Evolutionary conservation across 495 filamentous ascomycete genomes (phyloP).

Genomic region (Xanthoparmelia taractica): DNA sequence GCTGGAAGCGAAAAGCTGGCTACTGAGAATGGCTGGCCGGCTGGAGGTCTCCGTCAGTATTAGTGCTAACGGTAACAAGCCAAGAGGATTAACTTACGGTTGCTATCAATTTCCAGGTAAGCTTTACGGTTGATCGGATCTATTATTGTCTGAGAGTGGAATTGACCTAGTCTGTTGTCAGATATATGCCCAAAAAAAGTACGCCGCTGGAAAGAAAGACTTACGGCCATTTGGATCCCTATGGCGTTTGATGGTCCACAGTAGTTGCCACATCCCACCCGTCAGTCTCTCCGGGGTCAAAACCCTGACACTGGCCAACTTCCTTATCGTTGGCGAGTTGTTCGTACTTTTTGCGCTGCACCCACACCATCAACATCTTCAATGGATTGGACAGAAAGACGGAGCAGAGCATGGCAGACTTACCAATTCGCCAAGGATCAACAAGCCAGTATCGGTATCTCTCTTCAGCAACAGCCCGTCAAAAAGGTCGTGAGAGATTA

Average conservation of each 20-base stretch:
- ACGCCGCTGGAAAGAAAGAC: background rate
- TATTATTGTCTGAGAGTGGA: background rate
- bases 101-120: background rate
- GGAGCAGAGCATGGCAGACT: background rate
- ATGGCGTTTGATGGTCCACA: background rate
- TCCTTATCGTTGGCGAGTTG: background rate
- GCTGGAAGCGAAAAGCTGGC: background rate
- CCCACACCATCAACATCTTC: background rate
- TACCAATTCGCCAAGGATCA: background rate
- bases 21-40: background rate
- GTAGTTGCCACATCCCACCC: background rate
- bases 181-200: background rate
- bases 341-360: background rate
- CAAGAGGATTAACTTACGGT: background rate
- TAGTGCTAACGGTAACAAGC: background rate
- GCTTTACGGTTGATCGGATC: background rate
- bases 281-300: background rate
- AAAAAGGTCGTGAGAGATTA: background rate
- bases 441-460: background rate
- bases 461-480: slow-evolving; percentile 1
- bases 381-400: background rate
- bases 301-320: background rate
- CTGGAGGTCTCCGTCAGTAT: background rate
- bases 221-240: background rate
- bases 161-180: background rate